Percentiles rank a stretch among this genome's conserved stretches.
Evolutionary conservation across 495 filamentous ascomycete species (phyloP).

Genomic region (Hypomontagnella monticulosa): DNA sequence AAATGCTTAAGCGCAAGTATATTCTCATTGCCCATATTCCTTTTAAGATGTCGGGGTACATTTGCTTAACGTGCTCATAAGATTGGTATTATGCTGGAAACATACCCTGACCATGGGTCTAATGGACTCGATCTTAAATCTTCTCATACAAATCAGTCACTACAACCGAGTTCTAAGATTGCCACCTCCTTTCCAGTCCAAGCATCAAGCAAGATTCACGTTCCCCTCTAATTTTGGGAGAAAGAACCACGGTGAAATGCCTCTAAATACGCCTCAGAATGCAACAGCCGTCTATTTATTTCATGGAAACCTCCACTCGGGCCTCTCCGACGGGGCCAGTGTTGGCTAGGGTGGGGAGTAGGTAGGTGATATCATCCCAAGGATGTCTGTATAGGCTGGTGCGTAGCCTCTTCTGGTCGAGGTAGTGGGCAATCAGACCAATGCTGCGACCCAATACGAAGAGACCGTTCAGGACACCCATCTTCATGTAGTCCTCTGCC

Average conservation of each 20-base stretch:
- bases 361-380: constrained; percentile 98
- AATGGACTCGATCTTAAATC: constrained; percentile 27
- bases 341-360: constrained; percentile 83
- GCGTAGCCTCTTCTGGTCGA: constrained; percentile 98
- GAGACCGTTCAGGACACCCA: constrained; percentile 98
- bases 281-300: constrained; percentile 37
- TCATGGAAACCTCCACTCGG: constrained; percentile 85
- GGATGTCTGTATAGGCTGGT: constrained; percentile 99
- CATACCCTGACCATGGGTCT: constrained; percentile 17
- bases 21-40: too few species aligned
- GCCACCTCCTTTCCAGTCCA: constrained; percentile 8
- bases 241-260: constrained; percentile 9
- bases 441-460: constrained; percentile 97
- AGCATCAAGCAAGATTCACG: constrained; percentile 14
- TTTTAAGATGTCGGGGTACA: too few species aligned
- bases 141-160: constrained; percentile 29
- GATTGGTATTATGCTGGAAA: constrained; percentile 28
- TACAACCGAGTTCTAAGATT: constrained; percentile 22
- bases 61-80: constrained; percentile 16
- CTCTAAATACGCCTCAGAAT: constrained; percentile 30
- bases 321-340: constrained; percentile 81
- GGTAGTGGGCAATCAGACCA: constrained; percentile 98
- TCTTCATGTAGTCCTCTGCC: constrained; percentile 84
- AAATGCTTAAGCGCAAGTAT: too few species aligned
- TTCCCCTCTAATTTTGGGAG: constrained; percentile 7